Conservation (phyloP, 2,329 filamentous ascomycete genomes). For the Stenocarpella maydis region DNA sequence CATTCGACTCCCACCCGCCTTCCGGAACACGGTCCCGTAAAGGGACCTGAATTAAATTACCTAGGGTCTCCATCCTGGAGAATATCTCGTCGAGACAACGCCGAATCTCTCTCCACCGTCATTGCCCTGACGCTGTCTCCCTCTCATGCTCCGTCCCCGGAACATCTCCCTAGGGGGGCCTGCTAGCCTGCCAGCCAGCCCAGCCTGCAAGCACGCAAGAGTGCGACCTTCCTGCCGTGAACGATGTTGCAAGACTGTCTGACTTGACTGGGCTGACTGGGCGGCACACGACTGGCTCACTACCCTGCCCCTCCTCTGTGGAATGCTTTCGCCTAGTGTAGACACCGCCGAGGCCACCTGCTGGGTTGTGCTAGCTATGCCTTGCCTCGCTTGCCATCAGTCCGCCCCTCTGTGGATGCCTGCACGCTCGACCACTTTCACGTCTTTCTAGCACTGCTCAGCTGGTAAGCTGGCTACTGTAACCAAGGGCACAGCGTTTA, state of each 20-base stretch:
- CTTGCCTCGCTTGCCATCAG: conserved; percentile 9
- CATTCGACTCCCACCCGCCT: conserved; percentile 2
- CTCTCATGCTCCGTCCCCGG: conserved; percentile 3
- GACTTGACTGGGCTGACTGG: not conserved
- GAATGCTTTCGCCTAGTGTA: conserved; percentile 28
- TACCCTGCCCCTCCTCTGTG: conserved; percentile 16
- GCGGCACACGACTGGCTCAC: not conserved
- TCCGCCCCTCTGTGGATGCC: not conserved
- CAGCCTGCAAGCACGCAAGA: not conserved
- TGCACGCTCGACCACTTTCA: not conserved
- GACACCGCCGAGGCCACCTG: conserved; percentile 19
- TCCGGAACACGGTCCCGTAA: conserved; percentile 7
- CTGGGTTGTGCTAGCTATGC: conserved; percentile 10
- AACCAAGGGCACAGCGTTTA: conserved; percentile 5
- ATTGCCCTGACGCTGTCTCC: conserved; percentile 15
- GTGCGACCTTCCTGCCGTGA: conserved; percentile 1
- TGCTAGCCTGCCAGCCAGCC: not conserved
- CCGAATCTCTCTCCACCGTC: conserved; percentile 7
- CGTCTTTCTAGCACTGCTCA: not conserved
- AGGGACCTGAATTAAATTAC: conserved; percentile 23
- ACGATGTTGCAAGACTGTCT: not conserved
- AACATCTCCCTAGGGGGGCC: not conserved
- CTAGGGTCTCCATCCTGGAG: conserved; percentile 18
- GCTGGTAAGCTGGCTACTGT: not conserved
- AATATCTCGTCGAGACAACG: conserved; percentile 11